Evolutionary conservation across 2,329 filamentous ascomycete species (phyloP), one percentile per base, ranked within the genome.

Genomic region (Cladophialophora bantiana): DNA sequence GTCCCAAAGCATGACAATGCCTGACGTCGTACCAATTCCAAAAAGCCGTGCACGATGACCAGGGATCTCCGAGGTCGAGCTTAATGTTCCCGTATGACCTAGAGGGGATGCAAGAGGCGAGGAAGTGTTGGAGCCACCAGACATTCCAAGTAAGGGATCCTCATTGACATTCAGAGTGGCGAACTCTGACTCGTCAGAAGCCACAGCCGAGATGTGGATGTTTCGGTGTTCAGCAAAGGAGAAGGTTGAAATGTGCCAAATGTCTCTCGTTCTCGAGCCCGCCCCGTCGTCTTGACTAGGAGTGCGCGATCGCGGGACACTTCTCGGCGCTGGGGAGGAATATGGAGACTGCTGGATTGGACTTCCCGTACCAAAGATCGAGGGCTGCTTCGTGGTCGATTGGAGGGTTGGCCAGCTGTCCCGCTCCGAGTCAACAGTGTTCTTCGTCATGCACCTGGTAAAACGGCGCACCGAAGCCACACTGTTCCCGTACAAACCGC

Each of bases 1-100:
- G 74, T 99, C 91, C 93, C 94, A 99, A 0, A 96, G 78, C 7
- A 95, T 78, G 6, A 98, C 83, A n/a, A 83, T 83, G 0, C 95
- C 95, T 9, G 83, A 86, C 62, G 88, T 88, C 0, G 94, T 98
- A 18, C 95, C 95, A 55, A 93, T 81, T 18, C 91, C 92, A 42
- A 98, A 76, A 52, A 96, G 86, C 12, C 94, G 90, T 66, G 91
- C 90, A 68, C 94, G 87, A 66, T 93, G 90, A 5, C 95, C 95
- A 3, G 94, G 94, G 35, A 97, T 87, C 69, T 96, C 91, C 75
- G 6, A 75, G 70, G 20, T 75, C 64, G 73, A 82, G 62, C 74
- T 77, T 13, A 64, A 53, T 6, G 66, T 42, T 60, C 76, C 79
- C 75, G 76, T 83, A 74, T 78, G 79, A 50, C 78, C 86, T 71